phyloP scores from a whole-genome alignment of 2,329 filamentous ascomycete species.

The Nigrospora sphaerica region DNA sequence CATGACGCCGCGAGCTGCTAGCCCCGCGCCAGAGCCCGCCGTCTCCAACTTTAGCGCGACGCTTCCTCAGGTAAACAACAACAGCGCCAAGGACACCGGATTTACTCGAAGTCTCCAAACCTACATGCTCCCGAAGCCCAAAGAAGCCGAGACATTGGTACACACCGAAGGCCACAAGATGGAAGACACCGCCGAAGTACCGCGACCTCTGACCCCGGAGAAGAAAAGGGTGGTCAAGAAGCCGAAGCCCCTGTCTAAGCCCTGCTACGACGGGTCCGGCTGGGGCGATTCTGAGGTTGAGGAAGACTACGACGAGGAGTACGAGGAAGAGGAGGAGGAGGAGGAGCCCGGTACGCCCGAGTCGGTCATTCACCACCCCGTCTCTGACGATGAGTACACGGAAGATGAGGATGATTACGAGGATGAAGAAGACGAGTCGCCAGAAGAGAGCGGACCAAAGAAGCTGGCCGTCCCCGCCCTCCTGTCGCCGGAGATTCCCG shows the following conservation, averaged over 20 bases:
- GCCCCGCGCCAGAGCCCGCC: constrained; percentile 21
- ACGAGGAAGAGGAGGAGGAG: constrained; percentile 36
- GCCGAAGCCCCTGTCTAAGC: constrained; percentile 41
- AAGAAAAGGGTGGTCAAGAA: no score
- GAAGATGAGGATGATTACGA: constrained; percentile 24
- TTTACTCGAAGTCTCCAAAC: constrained; percentile 38
- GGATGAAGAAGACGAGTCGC: constrained; percentile 13
- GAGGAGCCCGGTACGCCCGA: constrained; percentile 70
- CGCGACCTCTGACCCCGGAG: constrained; percentile 42
- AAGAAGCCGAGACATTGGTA: constrained; percentile 24
- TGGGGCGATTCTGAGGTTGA: constrained; percentile 10
- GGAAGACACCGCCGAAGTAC: constrained; percentile 24
- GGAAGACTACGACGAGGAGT: no score
- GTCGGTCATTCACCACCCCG: constrained; percentile 78
- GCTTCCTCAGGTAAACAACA: constrained; percentile 30
- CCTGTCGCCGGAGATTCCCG: constrained; percentile 64
- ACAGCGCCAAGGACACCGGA: constrained; percentile 23
- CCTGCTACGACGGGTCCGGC: constrained; percentile 56
- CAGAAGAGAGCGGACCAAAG: neutral
- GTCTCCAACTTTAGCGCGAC: constrained; percentile 23
- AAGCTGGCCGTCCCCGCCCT: constrained; percentile 13
- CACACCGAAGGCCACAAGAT: constrained; percentile 25
- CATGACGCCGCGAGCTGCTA: constrained; percentile 42
- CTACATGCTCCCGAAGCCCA: constrained; percentile 37
- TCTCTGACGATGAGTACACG: constrained; percentile 36